Conservation (phyloP, 352 stramenopile genomes). For the Pythium brachiatum region DNA sequence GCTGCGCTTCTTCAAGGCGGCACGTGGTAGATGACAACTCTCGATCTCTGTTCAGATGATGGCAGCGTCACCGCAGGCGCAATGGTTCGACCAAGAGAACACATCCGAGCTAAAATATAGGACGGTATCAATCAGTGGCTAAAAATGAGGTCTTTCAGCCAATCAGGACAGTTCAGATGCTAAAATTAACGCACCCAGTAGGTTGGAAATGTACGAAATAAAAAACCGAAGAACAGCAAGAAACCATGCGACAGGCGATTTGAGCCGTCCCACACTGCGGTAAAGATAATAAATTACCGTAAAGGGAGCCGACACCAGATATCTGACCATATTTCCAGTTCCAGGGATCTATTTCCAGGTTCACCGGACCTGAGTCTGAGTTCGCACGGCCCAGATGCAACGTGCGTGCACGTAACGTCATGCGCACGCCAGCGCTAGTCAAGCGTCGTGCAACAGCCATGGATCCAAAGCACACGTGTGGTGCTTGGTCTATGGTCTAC, state of each 20-base stretch:
- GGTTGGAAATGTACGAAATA: slow-evolving; percentile 9
- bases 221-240: slow-evolving; percentile 28
- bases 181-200: slow-evolving; percentile 17
- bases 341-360: slow-evolving; percentile 20
- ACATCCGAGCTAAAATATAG: slow-evolving; percentile 10
- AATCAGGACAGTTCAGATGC: not conserved
- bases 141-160: slow-evolving; percentile 16
- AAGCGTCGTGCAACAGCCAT: too few species aligned
- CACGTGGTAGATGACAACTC: slow-evolving; percentile 21
- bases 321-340: slow-evolving; percentile 27
- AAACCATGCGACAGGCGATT: slow-evolving; percentile 17
- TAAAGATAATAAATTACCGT: slow-evolving; percentile 16
- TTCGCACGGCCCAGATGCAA: not conserved
- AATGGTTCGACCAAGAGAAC: slow-evolving; percentile 22
- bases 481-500: too few species aligned
- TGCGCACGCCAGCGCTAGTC: not conserved
- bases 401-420: slow-evolving; percentile 1
- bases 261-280: slow-evolving; percentile 3
- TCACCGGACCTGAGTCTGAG: slow-evolving; percentile 9
- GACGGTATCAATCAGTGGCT: slow-evolving; percentile 15
- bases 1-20: slow-evolving; percentile 8
- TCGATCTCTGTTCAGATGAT: slow-evolving; percentile 14
- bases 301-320: not conserved
- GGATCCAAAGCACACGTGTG: too few species aligned
- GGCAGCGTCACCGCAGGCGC: slow-evolving; percentile 24